Base-by-base conservation (phyloP, 2,329 filamentous ascomycete species). In the Epichloe typhina region DNA sequence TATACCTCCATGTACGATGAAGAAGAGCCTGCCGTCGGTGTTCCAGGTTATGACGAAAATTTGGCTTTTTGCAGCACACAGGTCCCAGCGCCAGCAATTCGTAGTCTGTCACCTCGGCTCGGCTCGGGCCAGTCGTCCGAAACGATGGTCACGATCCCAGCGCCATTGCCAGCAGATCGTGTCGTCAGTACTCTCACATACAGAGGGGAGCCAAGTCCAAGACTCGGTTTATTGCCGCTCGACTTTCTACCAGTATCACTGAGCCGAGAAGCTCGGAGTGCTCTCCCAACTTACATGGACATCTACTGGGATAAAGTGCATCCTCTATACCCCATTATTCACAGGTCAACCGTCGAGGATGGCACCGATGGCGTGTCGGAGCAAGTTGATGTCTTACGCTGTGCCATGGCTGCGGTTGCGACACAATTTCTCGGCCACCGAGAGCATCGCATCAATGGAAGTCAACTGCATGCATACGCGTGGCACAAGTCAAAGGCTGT, bases 371-470 rank as follows among this genome's bases (percentile, higher is more conserved):
- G 50, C 26, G 52, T 53, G 7, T 61, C 63, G 4, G 69, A 72
- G 49, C 61, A 66, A 31, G 37, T 62, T 6, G 70, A 75, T 49
- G 62, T 74, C 41, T 64, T 79, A 44, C 69, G 65, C 13, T 77
- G 69, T 53, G 74, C 75, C 53, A 79, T 80, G 76, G 76, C 75
- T 21, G 76, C 76, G n/a, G 61, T 79, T 33, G 76, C 72, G 44
- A 73, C 75, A 21, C 75, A 79, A 57, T 73, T 70, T 53, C 63
- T 77, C 49, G 62, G 66, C 46, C 64, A 67, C 58, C 68, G 68
- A 60, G 73, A 76, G 47, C 71, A 78, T 59, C 73, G 75, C 51
- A 66, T 66, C 51, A 70, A 70, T 56, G 75, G 75, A 31, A 71
- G 68, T 48, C 65, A 72, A 51, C 65, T 80, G 58, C 74, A 79